These are phyloP conservation scores for Paspalum notatum DNA, from an alignment of 176 grass and related monocot species.

Conservation along the genomic window DNA sequence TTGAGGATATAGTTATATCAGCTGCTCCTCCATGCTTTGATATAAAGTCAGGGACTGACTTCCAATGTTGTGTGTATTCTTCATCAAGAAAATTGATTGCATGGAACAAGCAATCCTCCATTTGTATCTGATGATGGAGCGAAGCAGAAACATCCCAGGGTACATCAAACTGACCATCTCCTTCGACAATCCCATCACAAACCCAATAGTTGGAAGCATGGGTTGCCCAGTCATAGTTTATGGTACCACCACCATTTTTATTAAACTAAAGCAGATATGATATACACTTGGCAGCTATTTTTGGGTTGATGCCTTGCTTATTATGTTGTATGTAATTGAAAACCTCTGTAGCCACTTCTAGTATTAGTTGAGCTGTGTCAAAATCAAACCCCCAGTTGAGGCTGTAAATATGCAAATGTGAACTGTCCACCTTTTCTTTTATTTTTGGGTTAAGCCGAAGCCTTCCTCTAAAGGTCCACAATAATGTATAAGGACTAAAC, in stretches of 20 bases:
- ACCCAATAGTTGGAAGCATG: constrained; percentile 2
- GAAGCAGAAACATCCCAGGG: not conserved
- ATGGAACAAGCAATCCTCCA: not conserved
- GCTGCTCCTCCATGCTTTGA: no score
- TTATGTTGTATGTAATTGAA: no score
- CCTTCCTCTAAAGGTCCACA: not conserved
- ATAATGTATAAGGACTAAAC: no score
- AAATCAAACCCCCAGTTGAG: rapidly evolving
- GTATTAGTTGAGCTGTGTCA: not conserved
- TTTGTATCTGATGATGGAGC: not conserved
- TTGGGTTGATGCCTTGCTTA: no score
- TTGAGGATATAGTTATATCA: no score
- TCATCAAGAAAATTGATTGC: rapidly evolving
- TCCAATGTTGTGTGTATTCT: no score
- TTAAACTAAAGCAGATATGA: not conserved
- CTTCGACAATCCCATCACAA: not conserved
- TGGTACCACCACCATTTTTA: no score
- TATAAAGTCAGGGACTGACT: no score
- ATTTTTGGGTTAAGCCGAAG: no score
- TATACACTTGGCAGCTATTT: not conserved
- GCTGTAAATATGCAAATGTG: not conserved
- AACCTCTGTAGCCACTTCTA: not conserved
- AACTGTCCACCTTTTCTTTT: no score
- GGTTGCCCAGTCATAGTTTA: not conserved
- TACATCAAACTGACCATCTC: not conserved